These are phyloP conservation scores for Discostella stelligera DNA, from an alignment of 352 stramenopile species.

Conservation along the genomic window DNA sequence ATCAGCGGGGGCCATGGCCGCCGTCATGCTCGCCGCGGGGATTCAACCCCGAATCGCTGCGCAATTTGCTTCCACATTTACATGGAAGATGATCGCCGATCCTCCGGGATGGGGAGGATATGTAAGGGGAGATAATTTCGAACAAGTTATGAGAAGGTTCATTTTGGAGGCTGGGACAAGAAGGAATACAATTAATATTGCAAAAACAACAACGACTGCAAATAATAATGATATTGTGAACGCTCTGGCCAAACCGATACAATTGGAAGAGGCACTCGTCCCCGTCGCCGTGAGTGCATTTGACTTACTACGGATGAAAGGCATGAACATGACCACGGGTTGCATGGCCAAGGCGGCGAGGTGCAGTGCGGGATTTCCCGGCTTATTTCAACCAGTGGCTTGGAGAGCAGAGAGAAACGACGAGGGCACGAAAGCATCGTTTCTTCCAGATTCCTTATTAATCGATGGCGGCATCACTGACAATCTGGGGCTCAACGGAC, in stretches of 20 bases:
- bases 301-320: conserved; percentile 58
- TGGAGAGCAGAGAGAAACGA: conserved; percentile 45
- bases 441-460: conserved; percentile 41
- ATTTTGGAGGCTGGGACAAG: conserved; percentile 22
- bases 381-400: conserved; percentile 65
- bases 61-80: conserved; percentile 53
- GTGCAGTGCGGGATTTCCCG: conserved; percentile 67
- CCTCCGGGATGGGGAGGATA: conserved; percentile 44
- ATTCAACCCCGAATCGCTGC: conserved; percentile 49
- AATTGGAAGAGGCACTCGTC: conserved; percentile 60
- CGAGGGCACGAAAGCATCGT: conserved; percentile 6
- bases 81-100: conserved; percentile 58
- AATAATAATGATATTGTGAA: neutral
- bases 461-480: conserved; percentile 72
- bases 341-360: conserved; percentile 69
- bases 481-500: conserved; percentile 49
- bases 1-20: conserved; percentile 72
- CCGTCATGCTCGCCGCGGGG: conserved; percentile 59
- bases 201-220: neutral
- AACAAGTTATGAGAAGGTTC: conserved; percentile 67
- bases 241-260: conserved; percentile 8
- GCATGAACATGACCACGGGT: conserved; percentile 47
- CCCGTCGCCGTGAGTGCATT: conserved; percentile 68
- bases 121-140: conserved; percentile 64
- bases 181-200: neutral